phyloP scores from a whole-genome alignment of 1,284 basidiomycete species.

The Irpex lacteus region DNA sequence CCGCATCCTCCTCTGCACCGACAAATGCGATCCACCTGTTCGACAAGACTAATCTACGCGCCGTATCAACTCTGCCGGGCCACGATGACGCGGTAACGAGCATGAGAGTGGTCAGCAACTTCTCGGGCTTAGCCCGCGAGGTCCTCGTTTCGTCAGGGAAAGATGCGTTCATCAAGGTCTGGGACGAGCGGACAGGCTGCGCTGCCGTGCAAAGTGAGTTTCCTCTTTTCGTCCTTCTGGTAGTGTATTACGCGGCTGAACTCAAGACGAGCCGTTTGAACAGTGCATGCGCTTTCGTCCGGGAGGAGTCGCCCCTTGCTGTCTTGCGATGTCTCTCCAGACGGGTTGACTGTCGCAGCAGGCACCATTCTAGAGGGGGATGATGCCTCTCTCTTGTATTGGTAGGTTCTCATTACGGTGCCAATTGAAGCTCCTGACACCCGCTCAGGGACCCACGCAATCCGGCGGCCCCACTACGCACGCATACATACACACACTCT shows the following conservation, averaged over 20 bases:
- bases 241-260: constrained; percentile 34
- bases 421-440: not conserved
- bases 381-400: constrained; percentile 70
- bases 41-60: constrained; percentile 52
- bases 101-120: constrained; percentile 37
- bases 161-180: constrained; percentile 63
- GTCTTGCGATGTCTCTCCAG: constrained; percentile 64
- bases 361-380: constrained; percentile 70
- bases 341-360: constrained; percentile 65
- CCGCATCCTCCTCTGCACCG: constrained; percentile 55
- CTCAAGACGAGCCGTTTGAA: constrained; percentile 35
- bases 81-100: constrained; percentile 54
- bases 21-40: constrained; percentile 60
- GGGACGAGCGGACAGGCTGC: constrained; percentile 63
- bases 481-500: constrained; percentile 68
- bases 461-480: constrained; percentile 45
- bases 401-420: constrained; percentile 40
- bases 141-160: constrained; percentile 58
- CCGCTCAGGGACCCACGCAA: constrained; percentile 55
- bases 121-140: constrained; percentile 31
- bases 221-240: constrained; percentile 5
- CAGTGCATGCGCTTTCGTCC: constrained; percentile 42
- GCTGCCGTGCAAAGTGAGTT: constrained; percentile 58
- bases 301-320: constrained; percentile 48
- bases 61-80: constrained; percentile 46